Conservation (phyloP, 1,139 yeast genomes). For the Casaregolazyma suthepensis region DNA sequence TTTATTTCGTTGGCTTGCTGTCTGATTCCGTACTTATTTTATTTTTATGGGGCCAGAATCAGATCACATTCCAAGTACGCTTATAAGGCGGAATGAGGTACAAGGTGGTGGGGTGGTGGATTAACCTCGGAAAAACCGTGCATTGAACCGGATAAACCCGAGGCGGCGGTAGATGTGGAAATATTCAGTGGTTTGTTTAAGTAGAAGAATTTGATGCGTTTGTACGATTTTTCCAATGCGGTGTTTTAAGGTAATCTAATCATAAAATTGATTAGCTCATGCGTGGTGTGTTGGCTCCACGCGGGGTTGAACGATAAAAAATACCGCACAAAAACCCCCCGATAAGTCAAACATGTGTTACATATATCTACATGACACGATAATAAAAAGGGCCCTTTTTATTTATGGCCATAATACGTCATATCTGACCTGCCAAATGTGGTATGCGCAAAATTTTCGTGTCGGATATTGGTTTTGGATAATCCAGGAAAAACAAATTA, state of each 20-base stretch:
- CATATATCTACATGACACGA: background rate
- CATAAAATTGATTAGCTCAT: background rate
- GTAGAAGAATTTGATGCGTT: too few relatives aligned
- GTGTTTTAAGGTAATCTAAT: background rate
- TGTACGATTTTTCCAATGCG: background rate
- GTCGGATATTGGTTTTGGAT: background rate
- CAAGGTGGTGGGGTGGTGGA: background rate
- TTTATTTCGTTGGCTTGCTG: constrained; percentile 54
- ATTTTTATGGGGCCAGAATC: constrained; percentile 53
- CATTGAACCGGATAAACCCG: too few relatives aligned
- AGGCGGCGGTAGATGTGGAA: too few relatives aligned
- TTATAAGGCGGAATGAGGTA: constrained; percentile 6
- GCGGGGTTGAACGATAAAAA: background rate
- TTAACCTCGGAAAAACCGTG: background rate
- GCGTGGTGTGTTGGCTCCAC: background rate
- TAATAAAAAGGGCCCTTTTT: background rate
- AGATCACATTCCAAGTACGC: constrained; percentile 66
- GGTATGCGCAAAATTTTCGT: background rate
- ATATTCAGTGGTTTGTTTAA: too few relatives aligned
- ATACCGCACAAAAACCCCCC: background rate
- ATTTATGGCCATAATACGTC: background rate
- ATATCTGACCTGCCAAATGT: background rate
- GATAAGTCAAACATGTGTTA: background rate
- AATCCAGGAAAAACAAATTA: background rate
- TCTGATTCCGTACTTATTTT: constrained; percentile 65